Evolutionary conservation across 495 filamentous ascomycete species (phyloP).

Genomic region (Hapsidospora chrysogenum): DNA sequence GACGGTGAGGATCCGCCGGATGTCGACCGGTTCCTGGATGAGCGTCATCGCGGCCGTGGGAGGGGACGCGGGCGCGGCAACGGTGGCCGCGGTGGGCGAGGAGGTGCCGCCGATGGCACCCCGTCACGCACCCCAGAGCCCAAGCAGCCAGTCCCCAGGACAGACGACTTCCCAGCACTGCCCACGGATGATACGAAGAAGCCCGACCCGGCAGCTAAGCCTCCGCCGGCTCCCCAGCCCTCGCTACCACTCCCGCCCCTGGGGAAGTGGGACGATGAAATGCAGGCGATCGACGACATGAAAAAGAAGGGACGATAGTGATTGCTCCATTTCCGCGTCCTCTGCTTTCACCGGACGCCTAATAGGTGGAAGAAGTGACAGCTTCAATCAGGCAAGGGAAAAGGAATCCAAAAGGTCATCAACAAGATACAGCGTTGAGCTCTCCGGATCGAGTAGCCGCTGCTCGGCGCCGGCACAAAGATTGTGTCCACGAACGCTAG

Average conservation of each 20-base stretch:
- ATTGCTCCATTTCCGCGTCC: too few relatives aligned
- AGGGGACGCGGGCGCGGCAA: conserved; percentile 10
- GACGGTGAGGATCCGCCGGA: conserved; percentile 7
- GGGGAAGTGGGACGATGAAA: conserved; percentile 31
- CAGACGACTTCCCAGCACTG: conserved; percentile 27
- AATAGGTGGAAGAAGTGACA: too few relatives aligned
- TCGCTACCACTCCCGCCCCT: conserved; percentile 11
- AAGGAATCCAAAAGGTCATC: too few relatives aligned
- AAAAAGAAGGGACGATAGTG: too few relatives aligned
- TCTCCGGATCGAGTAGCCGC: neutral
- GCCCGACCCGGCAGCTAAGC: neutral
- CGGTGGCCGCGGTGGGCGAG: conserved; percentile 5
- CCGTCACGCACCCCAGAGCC: conserved; percentile 7
- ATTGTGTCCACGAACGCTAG: too few relatives aligned
- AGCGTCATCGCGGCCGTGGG: conserved; percentile 12
- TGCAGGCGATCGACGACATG: conserved; percentile 20
- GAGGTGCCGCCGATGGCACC: conserved; percentile 7
- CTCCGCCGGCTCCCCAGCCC: conserved; percentile 8
- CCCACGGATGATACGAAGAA: conserved; percentile 16
- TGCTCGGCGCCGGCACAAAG: neutral
- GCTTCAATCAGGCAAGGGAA: too few relatives aligned
- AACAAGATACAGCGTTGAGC: too few relatives aligned
- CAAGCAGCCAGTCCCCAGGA: conserved; percentile 4
- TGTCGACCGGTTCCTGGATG: conserved; percentile 9
- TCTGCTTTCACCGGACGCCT: too few relatives aligned